A percentile compares a stretch with the other conserved stretches of the same genome.
Evolutionary conservation across 345 rosid species (phyloP).

Genomic region (Moricandia arvensis): DNA sequence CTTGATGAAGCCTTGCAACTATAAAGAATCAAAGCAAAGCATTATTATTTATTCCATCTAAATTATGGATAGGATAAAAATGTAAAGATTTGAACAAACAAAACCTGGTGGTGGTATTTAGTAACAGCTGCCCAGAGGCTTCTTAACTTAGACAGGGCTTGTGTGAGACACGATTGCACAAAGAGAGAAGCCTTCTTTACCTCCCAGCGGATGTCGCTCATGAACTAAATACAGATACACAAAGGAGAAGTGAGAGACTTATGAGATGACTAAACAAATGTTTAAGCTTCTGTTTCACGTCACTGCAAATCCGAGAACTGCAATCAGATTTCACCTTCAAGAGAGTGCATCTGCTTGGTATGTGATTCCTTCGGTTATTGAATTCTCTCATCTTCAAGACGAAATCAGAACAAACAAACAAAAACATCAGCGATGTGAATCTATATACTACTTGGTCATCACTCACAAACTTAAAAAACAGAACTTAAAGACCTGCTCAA

Average conservation of each 20-base stretch:
- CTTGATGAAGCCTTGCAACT: conserved; percentile 73
- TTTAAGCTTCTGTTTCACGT: neutral
- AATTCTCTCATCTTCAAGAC: conserved; percentile 32
- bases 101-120: conserved; percentile 79
- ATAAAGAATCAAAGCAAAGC: conserved; percentile 17
- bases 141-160: conserved; percentile 39
- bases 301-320: neutral
- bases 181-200: conserved; percentile 26
- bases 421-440: neutral
- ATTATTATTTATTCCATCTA: neutral
- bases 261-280: neutral
- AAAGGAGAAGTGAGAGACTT: conserved; percentile 3
- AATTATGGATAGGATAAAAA: neutral
- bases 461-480: neutral
- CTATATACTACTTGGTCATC: neutral
- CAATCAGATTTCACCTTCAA: conserved; percentile 25
- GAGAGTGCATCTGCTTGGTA: conserved; percentile 25
- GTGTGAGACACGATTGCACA: conserved; percentile 35
- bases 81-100: conserved; percentile 7
- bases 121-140: conserved; percentile 46
- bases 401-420: neutral
- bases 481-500: conserved; percentile 29
- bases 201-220: conserved; percentile 38
- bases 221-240: conserved; percentile 36
- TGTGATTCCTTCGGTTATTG: conserved; percentile 29